Evolutionary conservation across 345 rosid species (phyloP), one percentile per base, ranked within the genome.

Genomic region (Kernera saxatilis): DNA sequence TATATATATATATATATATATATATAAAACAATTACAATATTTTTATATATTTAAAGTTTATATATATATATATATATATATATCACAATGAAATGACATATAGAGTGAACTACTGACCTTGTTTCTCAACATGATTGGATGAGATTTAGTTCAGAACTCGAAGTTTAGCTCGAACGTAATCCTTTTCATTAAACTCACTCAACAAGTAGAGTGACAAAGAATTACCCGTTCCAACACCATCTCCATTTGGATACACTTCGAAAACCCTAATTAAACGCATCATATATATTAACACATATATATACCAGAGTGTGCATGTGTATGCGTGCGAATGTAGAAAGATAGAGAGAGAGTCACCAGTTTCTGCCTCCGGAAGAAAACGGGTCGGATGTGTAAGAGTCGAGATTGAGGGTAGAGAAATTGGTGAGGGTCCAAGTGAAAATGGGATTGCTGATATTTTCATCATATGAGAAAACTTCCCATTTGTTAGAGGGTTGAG

Each of bases 221-320:
- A 70, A 15, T 58, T 46, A 45, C 25, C 74, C 39, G 2, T 36
- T 58, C 45, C 74, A 23, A 0, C 5, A 30, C 74, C 74, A 70
- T 19, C 2, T 35, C 67, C 67, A 45, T 48, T 57, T 58, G 74
- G 67, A 70, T 58, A 70, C 29, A 58, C 48, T 37, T 70, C 45
- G 35, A 46, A 45, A 0, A 30, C 37, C 74, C 74, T 56, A 13
- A 51, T 35, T 50, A 45, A 29, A 63, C 6, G 10, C 55, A 45
- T 22, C 2, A 63, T 62, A 44, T 6, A 62, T 29, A 12, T 43
- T 61, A 61, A 61, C 51, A 62, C 11, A 26, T 30, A 48, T 22
- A 33, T 35, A 46, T 18, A 44, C 23, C 2, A 59, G 2, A 25
- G 36, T 40, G 51, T 25, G 18, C 9, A 33, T 49, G 17, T 23